Evolutionary conservation across 2,329 filamentous ascomycete species (phyloP), one percentile per base, ranked within the genome.

Genomic region (Setomelanomma holmii): DNA sequence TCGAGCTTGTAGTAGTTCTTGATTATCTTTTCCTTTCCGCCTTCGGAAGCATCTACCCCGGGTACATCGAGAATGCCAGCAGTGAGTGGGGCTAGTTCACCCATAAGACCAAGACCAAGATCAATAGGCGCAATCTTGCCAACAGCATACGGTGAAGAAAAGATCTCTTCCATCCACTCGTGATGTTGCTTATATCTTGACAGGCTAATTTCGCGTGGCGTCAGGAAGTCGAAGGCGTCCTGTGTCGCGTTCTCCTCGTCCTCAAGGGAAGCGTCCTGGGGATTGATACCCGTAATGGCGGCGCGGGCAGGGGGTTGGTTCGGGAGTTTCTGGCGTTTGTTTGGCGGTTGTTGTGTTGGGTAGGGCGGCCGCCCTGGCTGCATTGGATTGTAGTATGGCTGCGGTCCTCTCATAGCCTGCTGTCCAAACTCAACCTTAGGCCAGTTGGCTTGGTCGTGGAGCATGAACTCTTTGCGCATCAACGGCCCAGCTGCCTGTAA

Each of bases 121-220:
- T 96, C 93, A 2, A 92, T 86, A 0, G 93, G 92, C 7, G 88
- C 86, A 51, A 99, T 96, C 70, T 96, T 91, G 43, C 84, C 84
- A 56, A 93, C 89, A 20, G 89, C 83, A 70, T 96, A 97, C 0
- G 93, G 91, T 1, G 93, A 98, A 1, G 90, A 91, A 47, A 98
- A 84, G 22, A 99, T 88, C 76, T 99, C 93, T 69, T 98, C 95
- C 91, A 99, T 96, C 95, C 93, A 98, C 73, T 96, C 91, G 67
- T 99, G 93, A 66, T 99, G 96, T 70, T 97, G 92, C 71, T 89
- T 89, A 74, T 97, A 99, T 49, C 95, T 86, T 58, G 87, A 86
- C 54, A 91, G 81, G 63, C 92, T 96, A 55, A 99, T 89, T 58
- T 99, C 95, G 38, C 93, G 85, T 3, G 93, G 93, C 0, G 91